Base-by-base conservation (phyloP, 441 rosid genomes). In the Populus hybrid region DNA sequence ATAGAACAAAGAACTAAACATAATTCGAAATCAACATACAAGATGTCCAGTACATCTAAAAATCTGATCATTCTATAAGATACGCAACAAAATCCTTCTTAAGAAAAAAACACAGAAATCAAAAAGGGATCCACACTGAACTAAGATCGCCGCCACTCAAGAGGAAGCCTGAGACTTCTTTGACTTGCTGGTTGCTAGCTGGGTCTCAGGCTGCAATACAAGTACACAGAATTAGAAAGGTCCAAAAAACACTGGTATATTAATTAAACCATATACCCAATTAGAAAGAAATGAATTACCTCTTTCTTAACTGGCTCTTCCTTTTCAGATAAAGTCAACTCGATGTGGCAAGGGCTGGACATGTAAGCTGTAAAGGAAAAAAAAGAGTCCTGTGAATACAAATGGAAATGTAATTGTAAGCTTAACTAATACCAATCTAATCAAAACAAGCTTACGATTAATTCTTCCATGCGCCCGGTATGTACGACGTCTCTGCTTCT, bases 381-480 rank as follows among this genome's bases (percentile, higher is more conserved):
- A 71, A 6, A 10, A 66, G 53, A 11, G 28, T 38, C 10, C 8
- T 16, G 14, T 63, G 0, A 34, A 24, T 24, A 8, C n/a, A 34
- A 10, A 30, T 0, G 0, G 4, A 34, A 24, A 57, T 2, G 10
- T 3, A 38, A 63, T 6, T 7, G 24, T 24, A 2, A 10, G 28
- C 67, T 10, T 2, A 66, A 16, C 16, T 14, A 10, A 1, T 67
- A 74, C 67, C 3, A 34, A 1, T 8, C 34, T 5, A 14, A 63
- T 7, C 5, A 59, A 35, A 21, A 3, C 1, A 76, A 68, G 84
- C 97, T 38, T 86, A 96, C 99, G 99, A 42, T 94, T 96, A 77
- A 96, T 96, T 88, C 98, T 90, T 88, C 99, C 99, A 11, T 96
- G 98, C 18, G 99, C 99, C 7, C 99, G 82, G 71, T 94, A 96